These are phyloP conservation scores for Coemansia sp. DNA, from an alignment of 192 early-diverging fungal species.

Conservation along the genomic window DNA sequence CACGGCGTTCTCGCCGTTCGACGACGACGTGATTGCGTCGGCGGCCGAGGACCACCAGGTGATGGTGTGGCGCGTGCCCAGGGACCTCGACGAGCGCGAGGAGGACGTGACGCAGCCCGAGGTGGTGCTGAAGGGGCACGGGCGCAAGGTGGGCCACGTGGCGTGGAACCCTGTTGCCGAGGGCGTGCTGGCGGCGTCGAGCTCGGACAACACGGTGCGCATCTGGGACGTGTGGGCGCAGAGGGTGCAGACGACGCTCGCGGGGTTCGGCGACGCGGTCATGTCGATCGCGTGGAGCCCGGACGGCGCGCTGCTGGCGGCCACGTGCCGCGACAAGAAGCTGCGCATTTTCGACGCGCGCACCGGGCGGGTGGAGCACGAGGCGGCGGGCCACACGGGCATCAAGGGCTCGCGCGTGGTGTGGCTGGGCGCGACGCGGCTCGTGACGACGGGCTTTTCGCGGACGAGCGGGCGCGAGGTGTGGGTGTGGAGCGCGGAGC, in stretches of 20 bases:
- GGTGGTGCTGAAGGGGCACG: slow-evolving; percentile 79
- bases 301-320: slow-evolving; percentile 80
- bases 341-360: slow-evolving; percentile 93
- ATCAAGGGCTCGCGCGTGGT: slow-evolving; percentile 94
- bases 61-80: slow-evolving; percentile 95
- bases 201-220: slow-evolving; percentile 82
- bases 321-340: slow-evolving; percentile 96
- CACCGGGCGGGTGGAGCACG: slow-evolving; percentile 71
- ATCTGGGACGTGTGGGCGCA: slow-evolving; percentile 95
- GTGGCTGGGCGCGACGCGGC: slow-evolving; percentile 82
- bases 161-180: slow-evolving; percentile 95
- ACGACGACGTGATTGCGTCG: slow-evolving; percentile 93
- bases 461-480: slow-evolving; percentile 93
- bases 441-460: slow-evolving; percentile 94
- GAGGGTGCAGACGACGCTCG: slow-evolving; percentile 69
- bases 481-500: slow-evolving; percentile 77
- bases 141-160: slow-evolving; percentile 97
- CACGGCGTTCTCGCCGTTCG: slow-evolving; percentile 97
- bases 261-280: slow-evolving; percentile 87
- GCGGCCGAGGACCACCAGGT: slow-evolving; percentile 82
- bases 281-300: slow-evolving; percentile 90
- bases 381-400: slow-evolving; percentile 87
- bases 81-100: slow-evolving; percentile 64
- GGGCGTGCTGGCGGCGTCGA: slow-evolving; percentile 86
- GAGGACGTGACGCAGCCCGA: slow-evolving; percentile 77